phyloP scores from a whole-genome alignment of 2,329 filamentous ascomycete species.

The Paraconiothyrium sp. region DNA sequence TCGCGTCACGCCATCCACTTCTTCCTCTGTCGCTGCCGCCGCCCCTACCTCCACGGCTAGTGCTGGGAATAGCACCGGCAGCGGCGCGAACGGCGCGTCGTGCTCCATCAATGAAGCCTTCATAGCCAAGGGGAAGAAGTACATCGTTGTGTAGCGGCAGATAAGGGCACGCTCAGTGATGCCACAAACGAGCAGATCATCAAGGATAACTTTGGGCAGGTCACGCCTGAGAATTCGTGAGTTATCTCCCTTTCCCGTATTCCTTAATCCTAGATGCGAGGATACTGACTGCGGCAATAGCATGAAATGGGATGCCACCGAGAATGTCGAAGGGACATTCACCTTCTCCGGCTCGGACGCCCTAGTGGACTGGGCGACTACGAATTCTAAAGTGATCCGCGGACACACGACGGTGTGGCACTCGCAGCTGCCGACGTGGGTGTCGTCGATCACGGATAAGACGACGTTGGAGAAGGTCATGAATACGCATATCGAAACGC shows the following conservation, averaged over 20 bases:
- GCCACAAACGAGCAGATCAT: constrained; percentile 66
- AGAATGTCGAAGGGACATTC: constrained; percentile 62
- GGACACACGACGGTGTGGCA: constrained; percentile 75
- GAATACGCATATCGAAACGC: constrained; percentile 66
- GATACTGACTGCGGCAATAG: constrained; percentile 36
- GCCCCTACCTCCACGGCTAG: not conserved
- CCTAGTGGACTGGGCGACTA: constrained; percentile 67
- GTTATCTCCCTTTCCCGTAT: not conserved
- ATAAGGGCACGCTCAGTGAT: constrained; percentile 62
- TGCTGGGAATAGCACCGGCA: constrained; percentile 14
- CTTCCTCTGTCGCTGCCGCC: constrained; percentile 22
- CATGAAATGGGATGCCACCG: constrained; percentile 73
- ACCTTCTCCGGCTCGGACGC: constrained; percentile 66
- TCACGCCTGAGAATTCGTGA: constrained; percentile 70
- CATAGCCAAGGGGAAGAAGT: constrained; percentile 71
- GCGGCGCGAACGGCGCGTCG: constrained; percentile 30
- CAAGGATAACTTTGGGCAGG: constrained; percentile 68
- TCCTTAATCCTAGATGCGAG: not conserved
- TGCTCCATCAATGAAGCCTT: constrained; percentile 62
- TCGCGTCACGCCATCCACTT: constrained; percentile 3
- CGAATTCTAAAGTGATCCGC: constrained; percentile 66
- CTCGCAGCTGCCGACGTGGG: constrained; percentile 63
- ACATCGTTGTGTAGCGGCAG: constrained; percentile 69
- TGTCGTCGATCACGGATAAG: constrained; percentile 64
- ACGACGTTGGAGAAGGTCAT: constrained; percentile 64